Evolutionary conservation across 345 rosid genomes (phyloP).

Genomic region (Crucihimalaya himalaica): DNA sequence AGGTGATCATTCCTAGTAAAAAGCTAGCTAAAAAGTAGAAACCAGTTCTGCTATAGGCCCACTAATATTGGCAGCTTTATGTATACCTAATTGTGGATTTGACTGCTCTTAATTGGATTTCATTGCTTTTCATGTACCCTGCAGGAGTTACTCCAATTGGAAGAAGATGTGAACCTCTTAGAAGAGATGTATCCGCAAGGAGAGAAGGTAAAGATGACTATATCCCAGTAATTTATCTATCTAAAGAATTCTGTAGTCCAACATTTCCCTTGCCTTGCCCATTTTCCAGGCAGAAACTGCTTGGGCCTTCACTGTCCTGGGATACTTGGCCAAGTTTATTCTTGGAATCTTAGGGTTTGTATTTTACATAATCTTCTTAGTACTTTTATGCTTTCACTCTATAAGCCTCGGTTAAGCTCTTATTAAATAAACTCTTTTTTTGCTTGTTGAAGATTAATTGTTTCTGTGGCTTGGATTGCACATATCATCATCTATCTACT

Average conservation of each 20-base stretch:
- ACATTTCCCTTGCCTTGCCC: conserved; percentile 5
- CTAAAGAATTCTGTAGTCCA: background rate
- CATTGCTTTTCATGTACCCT: conserved; percentile 27
- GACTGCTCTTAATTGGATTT: conserved; percentile 3
- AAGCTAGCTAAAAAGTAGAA: background rate
- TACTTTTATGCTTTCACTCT: conserved; percentile 15
- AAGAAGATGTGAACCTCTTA: conserved; percentile 92
- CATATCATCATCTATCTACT: conserved; percentile 86
- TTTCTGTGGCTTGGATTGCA: conserved; percentile 94
- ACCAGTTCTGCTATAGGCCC: background rate
- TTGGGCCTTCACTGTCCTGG: conserved; percentile 95
- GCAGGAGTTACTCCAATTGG: conserved; percentile 88
- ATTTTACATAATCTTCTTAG: conserved; percentile 16
- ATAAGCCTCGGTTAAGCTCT: background rate
- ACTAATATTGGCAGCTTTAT: background rate
- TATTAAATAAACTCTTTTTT: conserved; percentile 16
- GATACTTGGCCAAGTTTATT: conserved; percentile 83
- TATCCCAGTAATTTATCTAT: background rate
- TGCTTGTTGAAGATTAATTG: conserved; percentile 61
- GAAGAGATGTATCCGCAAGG: conserved; percentile 99
- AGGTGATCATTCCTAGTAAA: conserved; percentile 12
- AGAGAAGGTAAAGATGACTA: conserved; percentile 60
- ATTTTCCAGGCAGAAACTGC: conserved; percentile 83
- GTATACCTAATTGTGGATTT: conserved; percentile 3
- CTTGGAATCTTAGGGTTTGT: conserved; percentile 84